phyloP scores from a whole-genome alignment of 2,329 filamentous ascomycete genomes.

The Aureobasidium leucospermi region DNA sequence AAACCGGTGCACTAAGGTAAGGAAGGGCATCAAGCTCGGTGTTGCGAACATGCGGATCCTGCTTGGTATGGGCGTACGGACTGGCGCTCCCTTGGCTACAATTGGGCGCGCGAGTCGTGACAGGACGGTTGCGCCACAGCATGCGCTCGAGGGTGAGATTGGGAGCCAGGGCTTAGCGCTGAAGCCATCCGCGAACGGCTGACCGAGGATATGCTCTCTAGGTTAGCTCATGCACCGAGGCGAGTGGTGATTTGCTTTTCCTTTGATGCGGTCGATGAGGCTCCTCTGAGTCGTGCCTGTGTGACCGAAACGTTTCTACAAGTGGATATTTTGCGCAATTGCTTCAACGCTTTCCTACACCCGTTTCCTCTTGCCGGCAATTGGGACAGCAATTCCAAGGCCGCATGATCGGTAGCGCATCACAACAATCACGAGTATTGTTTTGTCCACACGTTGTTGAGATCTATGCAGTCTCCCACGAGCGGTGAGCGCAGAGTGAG shows the following conservation, averaged over 20 bases:
- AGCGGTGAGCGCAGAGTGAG: constrained; percentile 8
- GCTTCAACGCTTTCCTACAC: background rate
- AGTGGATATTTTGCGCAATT: background rate
- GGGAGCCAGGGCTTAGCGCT: constrained; percentile 13
- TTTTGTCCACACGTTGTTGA: background rate
- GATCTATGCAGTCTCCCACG: background rate
- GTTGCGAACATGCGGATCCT: constrained; percentile 11
- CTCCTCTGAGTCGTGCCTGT: constrained; percentile 6
- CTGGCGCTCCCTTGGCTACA: background rate
- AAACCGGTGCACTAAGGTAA: constrained; percentile 12
- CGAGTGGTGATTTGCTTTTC: constrained; percentile 11
- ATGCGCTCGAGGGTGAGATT: constrained; percentile 11
- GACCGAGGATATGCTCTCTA: background rate
- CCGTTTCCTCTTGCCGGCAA: background rate
- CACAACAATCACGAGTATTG: background rate
- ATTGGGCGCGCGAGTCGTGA: constrained; percentile 13
- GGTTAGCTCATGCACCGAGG: constrained; percentile 20
- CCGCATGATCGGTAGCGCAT: background rate
- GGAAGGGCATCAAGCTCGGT: constrained; percentile 2
- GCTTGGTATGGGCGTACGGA: background rate
- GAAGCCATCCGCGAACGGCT: constrained; percentile 11
- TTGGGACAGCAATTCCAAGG: background rate
- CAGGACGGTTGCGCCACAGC: constrained; percentile 11
- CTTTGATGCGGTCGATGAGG: constrained; percentile 6
- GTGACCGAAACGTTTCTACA: background rate